Percentiles rank a stretch among this genome's conserved stretches.
phyloP scores from a whole-genome alignment of 2,329 filamentous ascomycete genomes.

The Epichloe typhina region DNA sequence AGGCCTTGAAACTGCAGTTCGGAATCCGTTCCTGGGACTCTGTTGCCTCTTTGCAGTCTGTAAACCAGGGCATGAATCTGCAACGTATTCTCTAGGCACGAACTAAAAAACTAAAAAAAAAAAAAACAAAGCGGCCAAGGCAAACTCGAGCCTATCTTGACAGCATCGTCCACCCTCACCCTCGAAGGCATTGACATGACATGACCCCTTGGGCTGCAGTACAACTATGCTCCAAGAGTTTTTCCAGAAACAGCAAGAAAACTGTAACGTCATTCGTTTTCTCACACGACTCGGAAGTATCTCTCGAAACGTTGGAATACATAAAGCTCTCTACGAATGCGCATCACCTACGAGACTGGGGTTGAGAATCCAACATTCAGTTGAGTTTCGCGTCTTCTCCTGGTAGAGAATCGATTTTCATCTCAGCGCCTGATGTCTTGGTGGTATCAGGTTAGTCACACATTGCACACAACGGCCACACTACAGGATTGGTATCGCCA shows the following conservation, averaged over 20 bases:
- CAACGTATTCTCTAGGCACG: slow-evolving; percentile 1
- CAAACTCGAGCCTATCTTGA: slow-evolving; percentile 9
- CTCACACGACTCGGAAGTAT: neutral
- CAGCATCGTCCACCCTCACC: neutral
- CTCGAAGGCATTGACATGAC: neutral
- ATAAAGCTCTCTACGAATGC: neutral
- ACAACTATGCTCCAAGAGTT: neutral
- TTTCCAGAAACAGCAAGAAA: neutral
- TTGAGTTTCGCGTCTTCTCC: neutral
- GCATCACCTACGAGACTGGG: neutral
- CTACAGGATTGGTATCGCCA: slow-evolving; percentile 41
- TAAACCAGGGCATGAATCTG: neutral
- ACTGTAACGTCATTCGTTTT: neutral
- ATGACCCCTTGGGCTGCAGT: neutral
- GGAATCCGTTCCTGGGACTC: neutral
- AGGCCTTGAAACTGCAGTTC: slow-evolving; percentile 2
- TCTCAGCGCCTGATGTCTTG: neutral
- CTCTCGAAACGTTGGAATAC: neutral
- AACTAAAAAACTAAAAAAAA: neutral
- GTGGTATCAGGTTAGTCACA: neutral
- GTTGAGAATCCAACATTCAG: neutral
- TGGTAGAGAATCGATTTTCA: neutral
- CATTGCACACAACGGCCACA: neutral
- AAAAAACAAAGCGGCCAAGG: neutral
- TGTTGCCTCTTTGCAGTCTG: neutral